These are phyloP conservation scores for Tetradesmus lagerheimii DNA, from an alignment of 139 green algal genomes.

Conservation along the genomic window DNA sequence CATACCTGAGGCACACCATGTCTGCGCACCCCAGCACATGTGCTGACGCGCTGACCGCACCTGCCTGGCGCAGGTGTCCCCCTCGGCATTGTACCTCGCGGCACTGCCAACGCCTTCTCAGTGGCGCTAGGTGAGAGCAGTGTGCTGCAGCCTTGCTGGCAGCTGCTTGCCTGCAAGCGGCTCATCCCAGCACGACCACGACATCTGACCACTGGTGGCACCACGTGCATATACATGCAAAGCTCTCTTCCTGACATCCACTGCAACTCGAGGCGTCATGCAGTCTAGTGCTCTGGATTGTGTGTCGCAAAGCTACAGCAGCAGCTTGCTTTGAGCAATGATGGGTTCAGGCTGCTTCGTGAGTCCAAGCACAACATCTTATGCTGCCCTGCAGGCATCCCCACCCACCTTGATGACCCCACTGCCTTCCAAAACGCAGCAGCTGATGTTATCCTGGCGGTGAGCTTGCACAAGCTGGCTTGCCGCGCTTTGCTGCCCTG, in stretches of 20 bases:
- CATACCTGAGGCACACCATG: no score
- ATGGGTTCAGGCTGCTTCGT: no score
- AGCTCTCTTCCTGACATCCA: no score
- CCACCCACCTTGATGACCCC: constrained; percentile 49
- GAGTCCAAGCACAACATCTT: no score
- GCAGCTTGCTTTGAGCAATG: no score
- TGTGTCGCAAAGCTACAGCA: no score
- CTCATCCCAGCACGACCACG: no score
- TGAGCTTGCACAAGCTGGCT: background rate
- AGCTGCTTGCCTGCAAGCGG: background rate
- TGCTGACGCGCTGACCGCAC: background rate
- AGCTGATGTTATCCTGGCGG: constrained; percentile 45
- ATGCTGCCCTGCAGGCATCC: constrained; percentile 39
- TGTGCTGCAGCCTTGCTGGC: background rate
- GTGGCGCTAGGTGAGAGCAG: background rate
- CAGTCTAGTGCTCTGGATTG: no score
- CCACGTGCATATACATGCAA: no score
- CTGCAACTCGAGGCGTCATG: no score
- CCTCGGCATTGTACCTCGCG: constrained; percentile 39
- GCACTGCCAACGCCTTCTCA: constrained; percentile 50
- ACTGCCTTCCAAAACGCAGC: constrained; percentile 9
- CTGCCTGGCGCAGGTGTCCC: constrained; percentile 1
- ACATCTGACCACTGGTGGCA: no score
- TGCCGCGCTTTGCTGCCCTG: background rate
- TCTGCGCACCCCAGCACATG: no score